phyloP scores from a whole-genome alignment of 345 rosid species.

The Sonneratia alba region DNA sequence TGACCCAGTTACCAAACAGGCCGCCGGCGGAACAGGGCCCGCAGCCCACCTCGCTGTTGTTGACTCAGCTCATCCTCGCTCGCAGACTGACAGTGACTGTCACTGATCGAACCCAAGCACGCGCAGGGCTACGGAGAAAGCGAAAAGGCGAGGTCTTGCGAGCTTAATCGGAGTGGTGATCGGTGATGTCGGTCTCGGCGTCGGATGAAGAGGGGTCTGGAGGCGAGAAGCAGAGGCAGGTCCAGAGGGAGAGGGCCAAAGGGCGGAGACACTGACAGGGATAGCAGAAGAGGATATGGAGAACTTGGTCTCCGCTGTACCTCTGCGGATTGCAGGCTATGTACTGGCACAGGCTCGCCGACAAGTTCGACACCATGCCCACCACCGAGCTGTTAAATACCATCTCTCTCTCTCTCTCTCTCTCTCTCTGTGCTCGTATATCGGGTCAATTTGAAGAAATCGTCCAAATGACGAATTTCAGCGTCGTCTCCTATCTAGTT shows the following conservation, averaged over 20 bases:
- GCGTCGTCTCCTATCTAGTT: too few relatives aligned
- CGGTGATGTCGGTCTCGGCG: neutral
- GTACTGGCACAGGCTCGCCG: conserved; percentile 69
- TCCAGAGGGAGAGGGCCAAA: conserved; percentile 16
- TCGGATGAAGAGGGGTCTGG: conserved; percentile 3
- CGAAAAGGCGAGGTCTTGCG: too few relatives aligned
- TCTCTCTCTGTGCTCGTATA: too few relatives aligned
- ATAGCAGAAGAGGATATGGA: conserved; percentile 49
- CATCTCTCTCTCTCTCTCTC: conserved; percentile 20
- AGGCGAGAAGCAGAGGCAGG: conserved; percentile 51
- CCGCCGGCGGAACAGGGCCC: too few relatives aligned
- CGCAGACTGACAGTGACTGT: too few relatives aligned
- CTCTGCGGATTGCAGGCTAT: conserved; percentile 88
- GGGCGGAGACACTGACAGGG: conserved; percentile 35
- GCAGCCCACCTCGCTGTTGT: too few relatives aligned
- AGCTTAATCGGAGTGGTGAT: conserved; percentile 32
- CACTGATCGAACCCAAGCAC: too few relatives aligned
- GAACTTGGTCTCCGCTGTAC: conserved; percentile 48
- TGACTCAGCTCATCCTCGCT: too few relatives aligned
- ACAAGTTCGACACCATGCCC: conserved; percentile 47
- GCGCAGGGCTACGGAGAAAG: too few relatives aligned
- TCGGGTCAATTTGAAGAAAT: too few relatives aligned
- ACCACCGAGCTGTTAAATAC: conserved; percentile 64
- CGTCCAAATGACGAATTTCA: too few relatives aligned
- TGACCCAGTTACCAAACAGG: too few relatives aligned